Evolutionary conservation across 805 yeast genomes (phyloP).

Genomic region (Candida silvatica): DNA sequence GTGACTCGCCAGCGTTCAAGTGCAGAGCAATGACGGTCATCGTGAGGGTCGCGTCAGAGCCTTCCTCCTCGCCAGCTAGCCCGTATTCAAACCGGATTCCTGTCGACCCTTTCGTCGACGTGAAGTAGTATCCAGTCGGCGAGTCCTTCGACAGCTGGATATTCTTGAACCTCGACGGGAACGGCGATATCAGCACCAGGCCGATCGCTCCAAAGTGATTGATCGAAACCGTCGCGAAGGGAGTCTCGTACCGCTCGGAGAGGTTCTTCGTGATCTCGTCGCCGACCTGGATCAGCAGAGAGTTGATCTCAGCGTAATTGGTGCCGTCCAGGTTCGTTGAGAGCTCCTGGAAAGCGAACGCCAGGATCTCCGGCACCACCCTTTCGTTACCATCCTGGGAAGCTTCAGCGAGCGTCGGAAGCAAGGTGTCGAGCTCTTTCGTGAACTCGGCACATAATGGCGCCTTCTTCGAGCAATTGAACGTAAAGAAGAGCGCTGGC

Average conservation of each 20-base stretch:
- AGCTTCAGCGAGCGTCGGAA: slow-evolving; percentile 3
- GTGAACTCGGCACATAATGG: slow-evolving; percentile 28
- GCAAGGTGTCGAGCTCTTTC: slow-evolving; percentile 16
- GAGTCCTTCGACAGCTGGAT: slow-evolving; percentile 20
- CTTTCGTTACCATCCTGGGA: neutral
- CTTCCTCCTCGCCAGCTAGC: slow-evolving; percentile 13
- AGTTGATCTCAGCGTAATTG: slow-evolving; percentile 28
- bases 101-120: slow-evolving; percentile 71
- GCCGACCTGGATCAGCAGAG: slow-evolving; percentile 28
- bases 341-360: slow-evolving; percentile 62
- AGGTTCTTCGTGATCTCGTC: slow-evolving; percentile 28
- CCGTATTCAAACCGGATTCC: slow-evolving; percentile 45
- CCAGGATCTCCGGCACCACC: slow-evolving; percentile 37
- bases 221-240: slow-evolving; percentile 33
- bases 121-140: slow-evolving; percentile 49
- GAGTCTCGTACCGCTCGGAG: slow-evolving; percentile 23
- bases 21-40: slow-evolving; percentile 66
- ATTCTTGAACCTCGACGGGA: slow-evolving; percentile 14
- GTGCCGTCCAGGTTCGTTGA: slow-evolving; percentile 49
- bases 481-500: slow-evolving; percentile 32
- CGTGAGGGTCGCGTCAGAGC: slow-evolving; percentile 18
- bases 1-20: slow-evolving; percentile 73
- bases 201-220: slow-evolving; percentile 54
- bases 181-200: slow-evolving; percentile 39
- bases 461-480: slow-evolving; percentile 45